Evolutionary conservation across 805 yeast genomes (phyloP).

Genomic region (Metschnikowia arizonensis): DNA sequence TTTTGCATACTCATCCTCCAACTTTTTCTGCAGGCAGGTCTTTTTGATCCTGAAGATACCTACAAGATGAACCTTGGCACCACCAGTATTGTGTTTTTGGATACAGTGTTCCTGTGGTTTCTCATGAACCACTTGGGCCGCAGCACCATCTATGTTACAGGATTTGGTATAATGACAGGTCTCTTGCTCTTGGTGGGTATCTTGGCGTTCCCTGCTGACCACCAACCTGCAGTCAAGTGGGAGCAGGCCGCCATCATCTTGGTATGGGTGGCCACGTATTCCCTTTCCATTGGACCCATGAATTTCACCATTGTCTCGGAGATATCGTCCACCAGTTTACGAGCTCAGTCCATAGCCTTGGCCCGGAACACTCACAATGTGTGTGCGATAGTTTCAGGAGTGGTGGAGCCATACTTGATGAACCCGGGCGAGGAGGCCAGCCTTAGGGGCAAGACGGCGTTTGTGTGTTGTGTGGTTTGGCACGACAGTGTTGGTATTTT

Average conservation of each 20-base stretch:
- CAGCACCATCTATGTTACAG: slow-evolving; percentile 9
- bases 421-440: slow-evolving; percentile 14
- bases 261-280: slow-evolving; percentile 11
- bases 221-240: slow-evolving; percentile 19
- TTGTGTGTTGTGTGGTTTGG: slow-evolving; percentile 11
- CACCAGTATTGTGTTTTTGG: slow-evolving; percentile 10
- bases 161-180: slow-evolving; percentile 1
- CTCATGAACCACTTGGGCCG: slow-evolving; percentile 8
- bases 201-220: slow-evolving; percentile 16
- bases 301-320: slow-evolving; percentile 12
- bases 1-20: slow-evolving; percentile 11
- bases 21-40: slow-evolving; percentile 14
- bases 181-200: slow-evolving; percentile 9
- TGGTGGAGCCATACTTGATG: slow-evolving; percentile 11
- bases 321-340: slow-evolving; percentile 11
- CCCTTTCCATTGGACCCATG: slow-evolving; percentile 11
- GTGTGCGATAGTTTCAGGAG: slow-evolving; percentile 9
- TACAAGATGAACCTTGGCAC: slow-evolving; percentile 13
- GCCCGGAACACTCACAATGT: slow-evolving; percentile 12
- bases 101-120: slow-evolving; percentile 11
- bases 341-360: slow-evolving; percentile 12
- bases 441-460: slow-evolving; percentile 14
- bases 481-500: slow-evolving; percentile 17
- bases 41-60: slow-evolving; percentile 5
- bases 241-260: slow-evolving; percentile 23